Conservation (phyloP, 2,329 filamentous ascomycete species). For the Neofusicoccum parvum region DNA sequence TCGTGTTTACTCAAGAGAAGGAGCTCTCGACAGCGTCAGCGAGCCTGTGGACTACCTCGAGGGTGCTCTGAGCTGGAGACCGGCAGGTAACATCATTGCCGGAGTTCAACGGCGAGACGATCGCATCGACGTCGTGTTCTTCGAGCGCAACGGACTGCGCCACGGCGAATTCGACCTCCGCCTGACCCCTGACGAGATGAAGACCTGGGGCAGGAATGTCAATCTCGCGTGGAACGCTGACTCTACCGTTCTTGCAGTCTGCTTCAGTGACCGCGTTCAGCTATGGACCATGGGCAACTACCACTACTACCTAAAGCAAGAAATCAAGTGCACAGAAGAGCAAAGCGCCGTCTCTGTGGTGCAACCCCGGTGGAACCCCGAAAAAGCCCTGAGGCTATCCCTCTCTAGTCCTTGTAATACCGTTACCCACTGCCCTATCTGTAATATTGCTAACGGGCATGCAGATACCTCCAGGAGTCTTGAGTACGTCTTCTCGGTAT, state of each 20-base stretch:
- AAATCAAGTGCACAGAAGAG: conserved; percentile 53
- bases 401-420: conserved; percentile 44
- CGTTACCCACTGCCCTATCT: conserved; percentile 20
- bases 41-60: conserved; percentile 95
- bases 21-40: conserved; percentile 86
- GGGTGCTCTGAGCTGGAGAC: conserved; percentile 84
- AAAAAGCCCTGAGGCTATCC: conserved; percentile 73
- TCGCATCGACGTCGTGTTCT: conserved; percentile 84
- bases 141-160: conserved; percentile 95
- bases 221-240: conserved; percentile 85
- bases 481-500: conserved; percentile 69
- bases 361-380: conserved; percentile 72
- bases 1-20: conserved; percentile 87
- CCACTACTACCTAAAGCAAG: conserved; percentile 96
- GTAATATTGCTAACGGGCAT: conserved; percentile 17
- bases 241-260: conserved; percentile 86
- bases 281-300: conserved; percentile 98
- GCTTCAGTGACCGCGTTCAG: conserved; percentile 73
- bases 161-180: conserved; percentile 91
- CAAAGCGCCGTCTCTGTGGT: conserved; percentile 25
- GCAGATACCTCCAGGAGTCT: conserved; percentile 57
- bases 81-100: conserved; percentile 88
- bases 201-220: conserved; percentile 60
- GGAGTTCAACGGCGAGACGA: conserved; percentile 73
- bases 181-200: conserved; percentile 60